These are phyloP conservation scores for Actinidia chinensis DNA, from an alignment of 179 eudicot species.

Conservation along the genomic window DNA sequence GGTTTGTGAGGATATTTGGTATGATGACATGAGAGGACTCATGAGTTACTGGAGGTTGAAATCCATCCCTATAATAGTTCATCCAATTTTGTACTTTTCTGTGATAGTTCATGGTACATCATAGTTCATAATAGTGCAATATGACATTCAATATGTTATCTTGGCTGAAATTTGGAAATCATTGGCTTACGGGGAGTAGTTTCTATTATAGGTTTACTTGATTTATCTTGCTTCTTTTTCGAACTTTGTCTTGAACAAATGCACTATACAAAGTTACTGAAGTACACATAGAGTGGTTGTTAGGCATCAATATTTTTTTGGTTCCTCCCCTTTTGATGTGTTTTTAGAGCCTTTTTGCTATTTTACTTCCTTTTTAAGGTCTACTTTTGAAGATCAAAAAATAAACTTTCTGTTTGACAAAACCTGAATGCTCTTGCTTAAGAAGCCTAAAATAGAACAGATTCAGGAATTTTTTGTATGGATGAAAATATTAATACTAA, in stretches of 20 bases:
- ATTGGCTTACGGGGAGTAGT: background rate
- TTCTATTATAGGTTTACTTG: background rate
- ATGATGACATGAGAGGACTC: slow-evolving; percentile 91
- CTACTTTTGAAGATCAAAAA: background rate
- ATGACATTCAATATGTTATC: background rate
- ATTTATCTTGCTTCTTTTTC: background rate
- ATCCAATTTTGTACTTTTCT: background rate
- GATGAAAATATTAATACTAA: background rate
- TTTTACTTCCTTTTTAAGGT: background rate
- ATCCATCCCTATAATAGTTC: background rate
- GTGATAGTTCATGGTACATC: background rate
- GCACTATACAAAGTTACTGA: too few species aligned
- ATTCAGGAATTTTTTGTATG: background rate
- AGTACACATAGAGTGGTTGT: background rate
- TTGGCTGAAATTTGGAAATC: slow-evolving; percentile 1
- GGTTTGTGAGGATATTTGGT: slow-evolving; percentile 73
- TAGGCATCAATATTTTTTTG: background rate
- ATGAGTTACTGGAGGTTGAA: slow-evolving; percentile 69
- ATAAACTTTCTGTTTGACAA: background rate
- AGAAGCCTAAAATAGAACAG: background rate
- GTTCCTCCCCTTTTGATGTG: background rate
- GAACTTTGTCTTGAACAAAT: background rate
- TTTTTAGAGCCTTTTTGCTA: background rate
- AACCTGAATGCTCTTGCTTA: background rate
- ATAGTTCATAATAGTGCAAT: background rate